Conservation (phyloP, 2,329 filamentous ascomycete genomes). For the Aspergillus ibericus region DNA sequence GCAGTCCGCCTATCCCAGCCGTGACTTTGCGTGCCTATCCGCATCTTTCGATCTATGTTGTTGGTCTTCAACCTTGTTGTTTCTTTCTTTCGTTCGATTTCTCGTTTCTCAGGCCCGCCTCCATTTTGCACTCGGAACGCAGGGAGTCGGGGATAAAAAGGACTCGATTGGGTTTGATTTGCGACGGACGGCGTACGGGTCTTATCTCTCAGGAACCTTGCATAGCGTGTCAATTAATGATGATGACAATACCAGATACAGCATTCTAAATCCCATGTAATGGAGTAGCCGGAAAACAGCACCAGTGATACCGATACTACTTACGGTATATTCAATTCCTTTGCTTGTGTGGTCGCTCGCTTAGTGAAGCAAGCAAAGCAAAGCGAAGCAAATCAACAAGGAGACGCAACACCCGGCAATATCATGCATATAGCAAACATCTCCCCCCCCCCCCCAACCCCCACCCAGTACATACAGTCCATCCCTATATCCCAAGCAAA, state of each 20-base stretch:
- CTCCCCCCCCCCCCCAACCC: no score
- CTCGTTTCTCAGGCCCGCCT: background rate
- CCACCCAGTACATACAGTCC: no score
- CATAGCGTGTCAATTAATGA: conserved; percentile 17
- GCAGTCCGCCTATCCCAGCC: background rate
- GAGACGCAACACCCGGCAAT: no score
- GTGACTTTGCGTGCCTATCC: conserved; percentile 1
- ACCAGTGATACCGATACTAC: no score
- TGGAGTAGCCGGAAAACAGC: no score
- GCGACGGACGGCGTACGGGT: conserved; percentile 35
- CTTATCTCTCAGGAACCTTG: conserved; percentile 3
- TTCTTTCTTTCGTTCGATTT: background rate
- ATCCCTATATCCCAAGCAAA: no score
- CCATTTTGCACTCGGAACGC: conserved; percentile 27
- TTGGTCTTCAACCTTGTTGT: background rate
- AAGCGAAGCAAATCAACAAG: no score
- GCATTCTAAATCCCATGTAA: no score
- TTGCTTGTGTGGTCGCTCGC: no score
- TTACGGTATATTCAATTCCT: background rate
- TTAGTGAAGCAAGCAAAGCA: no score
- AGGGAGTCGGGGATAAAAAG: conserved; percentile 17
- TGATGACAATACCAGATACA: conserved; percentile 8
- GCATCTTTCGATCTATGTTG: background rate
- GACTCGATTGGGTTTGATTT: conserved; percentile 18
- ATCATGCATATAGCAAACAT: no score